These are phyloP conservation scores for Thalassiosira oceanica DNA, from an alignment of 352 stramenopile species.

Conservation along the genomic window DNA sequence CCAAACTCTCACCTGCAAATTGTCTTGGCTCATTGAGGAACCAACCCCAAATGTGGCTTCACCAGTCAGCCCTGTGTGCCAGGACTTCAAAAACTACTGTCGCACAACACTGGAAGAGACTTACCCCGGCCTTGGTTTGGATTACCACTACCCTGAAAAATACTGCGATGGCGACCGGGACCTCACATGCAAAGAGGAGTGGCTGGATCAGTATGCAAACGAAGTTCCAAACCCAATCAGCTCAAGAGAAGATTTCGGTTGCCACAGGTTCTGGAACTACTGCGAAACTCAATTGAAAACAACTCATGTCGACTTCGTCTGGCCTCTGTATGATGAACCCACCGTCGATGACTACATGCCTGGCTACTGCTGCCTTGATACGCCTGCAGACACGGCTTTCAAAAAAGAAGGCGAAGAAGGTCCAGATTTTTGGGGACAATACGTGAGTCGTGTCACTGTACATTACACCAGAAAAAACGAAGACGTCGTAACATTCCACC, in stretches of 20 bases:
- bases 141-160: not conserved
- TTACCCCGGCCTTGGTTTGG: not conserved
- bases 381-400: not conserved
- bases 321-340: not conserved
- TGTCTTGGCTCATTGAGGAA: conserved; percentile 1
- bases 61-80: not conserved
- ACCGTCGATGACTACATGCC: not conserved
- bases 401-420: not conserved
- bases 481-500: not conserved
- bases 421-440: not conserved
- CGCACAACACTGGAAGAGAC: not conserved
- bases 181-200: not conserved
- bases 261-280: conserved; percentile 3
- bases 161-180: conserved; percentile 1
- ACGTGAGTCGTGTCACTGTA: not conserved
- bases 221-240: not conserved
- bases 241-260: not conserved
- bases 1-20: not conserved
- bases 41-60: not conserved
- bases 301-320: not conserved
- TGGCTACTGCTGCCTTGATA: conserved; percentile 1
- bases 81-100: not conserved
- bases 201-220: too few relatives aligned
- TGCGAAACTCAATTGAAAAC: not conserved
- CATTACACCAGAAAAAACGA: too few relatives aligned